A percentile compares a stretch with the other conserved stretches of the same genome.
These are phyloP conservation scores for Taphrina pruni DNA, from an alignment of 1,139 yeast species.

Conservation along the genomic window DNA sequence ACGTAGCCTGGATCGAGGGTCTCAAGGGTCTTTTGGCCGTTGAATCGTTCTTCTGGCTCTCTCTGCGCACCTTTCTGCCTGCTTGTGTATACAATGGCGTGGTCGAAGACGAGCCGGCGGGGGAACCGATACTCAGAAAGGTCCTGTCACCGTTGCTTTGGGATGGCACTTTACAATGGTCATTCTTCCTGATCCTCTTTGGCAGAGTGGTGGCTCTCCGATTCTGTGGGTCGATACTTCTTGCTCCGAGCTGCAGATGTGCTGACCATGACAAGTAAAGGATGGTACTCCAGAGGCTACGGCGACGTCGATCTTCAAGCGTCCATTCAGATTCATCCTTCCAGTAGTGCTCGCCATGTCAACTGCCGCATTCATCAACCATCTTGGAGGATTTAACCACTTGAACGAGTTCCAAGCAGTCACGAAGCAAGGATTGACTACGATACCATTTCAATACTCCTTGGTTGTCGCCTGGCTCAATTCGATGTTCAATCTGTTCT, in stretches of 20 bases:
- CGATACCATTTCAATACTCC: background rate
- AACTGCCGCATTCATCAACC: conserved; percentile 5
- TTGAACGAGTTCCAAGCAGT: background rate
- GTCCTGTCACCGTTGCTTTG: conserved; percentile 1
- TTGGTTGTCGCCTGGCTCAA: conserved; percentile 8
- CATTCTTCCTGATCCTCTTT: background rate
- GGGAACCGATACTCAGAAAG: conserved; percentile 4
- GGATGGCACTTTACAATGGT: conserved; percentile 20
- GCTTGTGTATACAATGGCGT: conserved; percentile 6
- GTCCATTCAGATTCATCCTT: conserved; percentile 7
- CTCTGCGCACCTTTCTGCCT: background rate
- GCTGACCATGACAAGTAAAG: background rate
- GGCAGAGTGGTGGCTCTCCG: background rate
- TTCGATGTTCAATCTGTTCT: conserved; percentile 21
- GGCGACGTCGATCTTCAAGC: conserved; percentile 12
- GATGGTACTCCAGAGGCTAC: background rate
- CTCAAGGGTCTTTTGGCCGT: conserved; percentile 9
- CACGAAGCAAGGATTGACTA: background rate
- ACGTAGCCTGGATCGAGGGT: conserved; percentile 8
- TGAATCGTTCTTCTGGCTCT: conserved; percentile 3
- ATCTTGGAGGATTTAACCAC: conserved; percentile 2
- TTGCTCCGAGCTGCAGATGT: background rate
- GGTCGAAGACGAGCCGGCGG: background rate
- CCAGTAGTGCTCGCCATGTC: conserved; percentile 17
- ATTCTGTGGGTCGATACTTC: background rate